Evolutionary conservation across 208 protist genomes (phyloP).

Genomic region (Trypanosoma scelopori): DNA sequence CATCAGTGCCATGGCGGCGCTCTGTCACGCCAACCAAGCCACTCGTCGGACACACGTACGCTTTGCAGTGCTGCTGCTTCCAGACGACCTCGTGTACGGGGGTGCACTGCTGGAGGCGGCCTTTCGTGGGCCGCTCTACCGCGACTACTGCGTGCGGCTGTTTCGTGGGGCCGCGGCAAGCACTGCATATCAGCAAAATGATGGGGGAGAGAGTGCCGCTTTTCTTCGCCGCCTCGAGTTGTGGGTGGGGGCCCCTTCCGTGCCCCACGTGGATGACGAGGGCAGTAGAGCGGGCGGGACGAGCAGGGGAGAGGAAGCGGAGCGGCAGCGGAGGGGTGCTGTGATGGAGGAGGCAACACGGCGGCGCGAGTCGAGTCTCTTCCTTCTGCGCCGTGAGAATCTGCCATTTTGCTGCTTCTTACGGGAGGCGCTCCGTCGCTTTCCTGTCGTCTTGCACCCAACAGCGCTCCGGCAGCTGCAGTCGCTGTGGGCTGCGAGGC

Average conservation of each 20-base stretch:
- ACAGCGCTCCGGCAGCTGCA: conserved; percentile 49
- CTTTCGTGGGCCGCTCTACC: conserved; percentile 39
- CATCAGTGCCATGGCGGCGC: conserved; percentile 38
- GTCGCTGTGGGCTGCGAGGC: conserved; percentile 53
- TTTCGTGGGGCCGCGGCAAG: conserved; percentile 22
- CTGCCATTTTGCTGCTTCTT: conserved; percentile 65
- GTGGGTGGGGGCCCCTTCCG: conserved; percentile 6
- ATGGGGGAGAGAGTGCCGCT: conserved; percentile 1
- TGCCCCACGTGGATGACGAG: background rate
- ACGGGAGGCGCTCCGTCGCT: conserved; percentile 53
- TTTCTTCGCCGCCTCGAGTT: conserved; percentile 17
- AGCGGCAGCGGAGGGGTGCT: background rate
- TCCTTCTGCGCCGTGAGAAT: conserved; percentile 67
- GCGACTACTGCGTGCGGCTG: conserved; percentile 56
- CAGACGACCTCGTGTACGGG: conserved; percentile 66
- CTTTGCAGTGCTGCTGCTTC: conserved; percentile 69
- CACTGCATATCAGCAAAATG: conserved; percentile 1
- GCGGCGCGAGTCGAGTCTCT: conserved; percentile 38
- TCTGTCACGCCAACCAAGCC: conserved; percentile 44
- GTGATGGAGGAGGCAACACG: conserved; percentile 18
- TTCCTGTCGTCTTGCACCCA: conserved; percentile 51
- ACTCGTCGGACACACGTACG: conserved; percentile 13
- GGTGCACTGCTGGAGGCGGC: conserved; percentile 44
- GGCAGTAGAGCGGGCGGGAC: background rate
- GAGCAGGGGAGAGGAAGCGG: background rate